Evolutionary conservation across 257 asterid genomes (phyloP).

Genomic region (Anisodus acutangulus): DNA sequence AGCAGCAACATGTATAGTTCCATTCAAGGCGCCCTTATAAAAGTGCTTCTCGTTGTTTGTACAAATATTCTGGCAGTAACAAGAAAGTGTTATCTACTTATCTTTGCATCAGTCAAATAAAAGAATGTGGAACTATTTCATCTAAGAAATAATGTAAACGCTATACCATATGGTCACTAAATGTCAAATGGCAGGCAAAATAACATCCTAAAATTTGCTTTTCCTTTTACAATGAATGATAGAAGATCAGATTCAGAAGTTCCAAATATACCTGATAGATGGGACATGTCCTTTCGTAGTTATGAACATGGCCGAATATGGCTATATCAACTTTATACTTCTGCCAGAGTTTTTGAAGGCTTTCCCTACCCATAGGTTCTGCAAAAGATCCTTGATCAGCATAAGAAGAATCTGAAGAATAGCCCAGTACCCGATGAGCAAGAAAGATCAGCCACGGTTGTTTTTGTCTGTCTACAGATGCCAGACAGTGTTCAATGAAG

Average conservation of each 20-base stretch:
- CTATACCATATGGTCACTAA: background rate
- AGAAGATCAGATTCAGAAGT: background rate
- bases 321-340: slow-evolving; percentile 84
- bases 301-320: slow-evolving; percentile 72
- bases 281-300: slow-evolving; percentile 81
- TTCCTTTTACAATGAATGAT: background rate
- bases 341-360: slow-evolving; percentile 90
- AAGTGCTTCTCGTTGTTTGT: slow-evolving; percentile 59
- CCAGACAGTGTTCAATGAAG: slow-evolving; percentile 76
- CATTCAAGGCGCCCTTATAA: slow-evolving; percentile 76
- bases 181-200: background rate
- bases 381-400: slow-evolving; percentile 67
- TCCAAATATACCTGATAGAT: slow-evolving; percentile 61
- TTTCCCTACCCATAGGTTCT: slow-evolving; percentile 87
- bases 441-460: slow-evolving; percentile 89
- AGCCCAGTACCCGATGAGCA: slow-evolving; percentile 84
- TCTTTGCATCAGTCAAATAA: slow-evolving; percentile 1
- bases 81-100: background rate
- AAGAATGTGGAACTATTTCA: background rate
- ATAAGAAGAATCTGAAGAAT: slow-evolving; percentile 66
- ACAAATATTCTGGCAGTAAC: slow-evolving; percentile 60
- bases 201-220: background rate
- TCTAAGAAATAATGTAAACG: background rate
- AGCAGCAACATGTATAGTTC: slow-evolving; percentile 90
- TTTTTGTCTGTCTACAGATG: slow-evolving; percentile 73